Conservation (phyloP, 2,329 filamentous ascomycete genomes). For the Fusarium paranaense region DNA sequence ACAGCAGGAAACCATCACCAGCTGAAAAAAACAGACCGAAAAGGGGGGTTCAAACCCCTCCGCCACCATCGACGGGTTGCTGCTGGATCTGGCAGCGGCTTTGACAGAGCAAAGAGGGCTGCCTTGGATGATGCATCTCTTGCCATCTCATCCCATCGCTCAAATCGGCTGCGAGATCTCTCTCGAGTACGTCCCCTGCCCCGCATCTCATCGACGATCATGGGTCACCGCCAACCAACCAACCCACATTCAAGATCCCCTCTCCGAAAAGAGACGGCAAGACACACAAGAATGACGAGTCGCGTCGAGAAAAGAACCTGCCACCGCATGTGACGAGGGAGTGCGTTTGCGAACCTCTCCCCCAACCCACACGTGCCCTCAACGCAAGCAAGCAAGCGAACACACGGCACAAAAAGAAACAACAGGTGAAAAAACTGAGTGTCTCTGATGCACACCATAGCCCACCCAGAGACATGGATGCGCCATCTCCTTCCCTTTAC, state of each 20-base stretch:
- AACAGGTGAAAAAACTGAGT: slow-evolving; percentile 3
- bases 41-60: not conserved
- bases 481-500: not conserved
- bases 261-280: slow-evolving; percentile 9
- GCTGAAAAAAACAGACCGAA: not conserved
- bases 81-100: slow-evolving; percentile 14
- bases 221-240: slow-evolving; percentile 13
- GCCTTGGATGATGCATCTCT: slow-evolving; percentile 8
- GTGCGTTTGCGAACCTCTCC: slow-evolving; percentile 9
- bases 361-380: slow-evolving; percentile 23
- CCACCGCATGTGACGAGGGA: slow-evolving; percentile 11
- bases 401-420: slow-evolving; percentile 20
- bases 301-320: slow-evolving; percentile 9
- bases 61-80: slow-evolving; percentile 20
- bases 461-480: slow-evolving; percentile 8
- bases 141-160: slow-evolving; percentile 24
- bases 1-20: not conserved
- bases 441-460: slow-evolving; percentile 26
- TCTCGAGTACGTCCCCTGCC: slow-evolving; percentile 26
- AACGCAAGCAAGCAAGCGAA: slow-evolving; percentile 13
- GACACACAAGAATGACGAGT: slow-evolving; percentile 25
- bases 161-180: slow-evolving; percentile 32
- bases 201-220: slow-evolving; percentile 35
- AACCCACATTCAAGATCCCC: slow-evolving; percentile 25
- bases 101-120: slow-evolving; percentile 2